Evolutionary conservation across 768 basidiomycete species (phyloP), one percentile per base, ranked within the genome.

Genomic region (Suillus tomentosus): DNA sequence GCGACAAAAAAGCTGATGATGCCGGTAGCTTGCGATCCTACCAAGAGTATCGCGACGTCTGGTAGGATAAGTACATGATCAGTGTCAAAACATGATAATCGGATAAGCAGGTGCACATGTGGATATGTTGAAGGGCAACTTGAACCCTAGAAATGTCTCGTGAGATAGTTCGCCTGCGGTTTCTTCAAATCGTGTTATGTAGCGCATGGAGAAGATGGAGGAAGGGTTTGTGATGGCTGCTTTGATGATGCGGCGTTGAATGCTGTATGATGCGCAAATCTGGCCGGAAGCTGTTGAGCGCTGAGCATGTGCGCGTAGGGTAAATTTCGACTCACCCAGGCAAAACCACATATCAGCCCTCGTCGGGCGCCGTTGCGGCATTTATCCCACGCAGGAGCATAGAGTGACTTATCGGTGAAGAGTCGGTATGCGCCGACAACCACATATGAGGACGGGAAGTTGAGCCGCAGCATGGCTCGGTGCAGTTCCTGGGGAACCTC

Each of bases 381-480:
- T 77, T 94, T 95, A 71, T 90, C 79, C 92, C 95, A 94, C 9
- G 90, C 87, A 5, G 94, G 93, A 31, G 80, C 77, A 65, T 86
- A 88, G 40, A 96, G 78, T 15, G 76, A 76, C 45, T 83, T 80
- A 74, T 96, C 94, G 0, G 90, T 93, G 70, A 87, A 82, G 7
- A 97, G 79, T 36, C 95, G 80, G 75, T 96, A 96, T 19, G 88
- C 84, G 0, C 95, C 95, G 0, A 97, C 94, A 5, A 93, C 75
- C 54, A 89, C 87, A 73, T 97, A 97, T 3, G 89, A 88, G 0
- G 95, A 92, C 0, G 93, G 87, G 67, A 94, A 90, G 50, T 87
- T 79, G 60, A 96, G 82, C 36, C 92, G 83, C 13, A 82, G 73
- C 1, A 80, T 79, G 0, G 89, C 86, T n/a, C 84, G 78, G 34